Conservation (phyloP, 1,139 yeast genomes). For the Taphrina wiesneri region DNA sequence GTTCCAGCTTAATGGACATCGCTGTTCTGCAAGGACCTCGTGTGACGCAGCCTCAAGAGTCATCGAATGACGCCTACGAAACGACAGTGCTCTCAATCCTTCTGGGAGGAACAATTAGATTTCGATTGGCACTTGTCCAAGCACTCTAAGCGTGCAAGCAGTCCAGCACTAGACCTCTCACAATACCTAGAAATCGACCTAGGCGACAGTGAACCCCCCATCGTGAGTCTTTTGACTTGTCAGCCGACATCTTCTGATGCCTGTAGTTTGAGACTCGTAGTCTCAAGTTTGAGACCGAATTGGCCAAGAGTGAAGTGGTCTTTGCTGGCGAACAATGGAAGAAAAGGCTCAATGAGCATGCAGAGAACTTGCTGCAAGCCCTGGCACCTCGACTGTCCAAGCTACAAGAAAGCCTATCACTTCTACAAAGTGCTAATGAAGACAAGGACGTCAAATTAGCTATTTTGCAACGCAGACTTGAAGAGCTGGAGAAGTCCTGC, state of each 20-base stretch:
- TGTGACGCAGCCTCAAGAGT: too few species aligned
- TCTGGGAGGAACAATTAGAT: background rate
- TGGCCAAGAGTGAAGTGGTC: background rate
- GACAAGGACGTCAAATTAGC: background rate
- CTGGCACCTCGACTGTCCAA: background rate
- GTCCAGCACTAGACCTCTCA: background rate
- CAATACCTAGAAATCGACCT: background rate
- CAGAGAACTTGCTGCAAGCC: background rate
- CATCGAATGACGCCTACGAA: background rate
- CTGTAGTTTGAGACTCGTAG: background rate
- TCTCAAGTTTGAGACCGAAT: background rate
- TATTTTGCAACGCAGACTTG: background rate
- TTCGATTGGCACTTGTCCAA: slow-evolving; percentile 3
- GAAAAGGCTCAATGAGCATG: background rate
- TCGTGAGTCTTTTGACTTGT: background rate
- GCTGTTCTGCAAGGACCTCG: too few species aligned
- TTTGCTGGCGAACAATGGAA: background rate
- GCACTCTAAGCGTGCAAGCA: background rate
- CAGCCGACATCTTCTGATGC: background rate
- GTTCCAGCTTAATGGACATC: too few species aligned
- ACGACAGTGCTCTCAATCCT: background rate
- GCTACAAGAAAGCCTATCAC: background rate
- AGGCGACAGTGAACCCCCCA: background rate
- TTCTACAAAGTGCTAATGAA: background rate
- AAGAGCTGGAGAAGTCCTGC: background rate